Base-by-base conservation (phyloP, 495 filamentous ascomycete species). In the Lophiostoma macrostomum region DNA sequence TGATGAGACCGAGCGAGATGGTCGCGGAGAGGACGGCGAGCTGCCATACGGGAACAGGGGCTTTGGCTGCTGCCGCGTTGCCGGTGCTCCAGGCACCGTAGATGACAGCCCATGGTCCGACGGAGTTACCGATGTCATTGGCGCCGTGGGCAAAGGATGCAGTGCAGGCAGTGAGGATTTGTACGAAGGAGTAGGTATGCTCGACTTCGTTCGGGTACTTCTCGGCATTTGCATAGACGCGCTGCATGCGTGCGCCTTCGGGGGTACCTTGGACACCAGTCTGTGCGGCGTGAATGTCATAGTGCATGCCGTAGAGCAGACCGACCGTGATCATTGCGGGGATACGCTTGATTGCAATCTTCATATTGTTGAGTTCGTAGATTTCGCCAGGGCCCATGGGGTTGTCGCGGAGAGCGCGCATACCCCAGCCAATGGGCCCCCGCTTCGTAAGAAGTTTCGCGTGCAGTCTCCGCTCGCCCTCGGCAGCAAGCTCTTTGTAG, bases 141-240 rank as follows among this genome's bases (percentile, higher is more conserved):
- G 86, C 82, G 44, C 87, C 87, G 71, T 91, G 87, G 2, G 86
- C 81, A 49, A 91, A 87, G 1, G 84, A 88, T 5, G 83, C 81
- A 20, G 84, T 87, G 68, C 79, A 80, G 42, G 87, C 87, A 14
- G 84, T 88, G 36, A 87, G 55, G 50, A 90, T 68, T 72, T 91
- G 86, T 52, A 87, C 69, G 71, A 85, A 88, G 14, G 84, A 84
- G 71, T 84, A 90, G 27, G 78, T 77, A 72, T 88, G 81, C 69
- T 90, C 86, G 66, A 84, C 81, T 61, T 82, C 78, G 70, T 89
- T 88, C 69, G 85, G 79, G 69, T 83, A 90, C 64, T 86, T 82
- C 28, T 75, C 58, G 8, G 81, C 80, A 28, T 74, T 67, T 13
- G 72, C 69, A 61, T 85, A 82, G 19, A 82, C 78, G 6, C 37